Conservation (phyloP, 2,329 filamentous ascomycete species). For the Hymenoscyphus linearis region DNA sequence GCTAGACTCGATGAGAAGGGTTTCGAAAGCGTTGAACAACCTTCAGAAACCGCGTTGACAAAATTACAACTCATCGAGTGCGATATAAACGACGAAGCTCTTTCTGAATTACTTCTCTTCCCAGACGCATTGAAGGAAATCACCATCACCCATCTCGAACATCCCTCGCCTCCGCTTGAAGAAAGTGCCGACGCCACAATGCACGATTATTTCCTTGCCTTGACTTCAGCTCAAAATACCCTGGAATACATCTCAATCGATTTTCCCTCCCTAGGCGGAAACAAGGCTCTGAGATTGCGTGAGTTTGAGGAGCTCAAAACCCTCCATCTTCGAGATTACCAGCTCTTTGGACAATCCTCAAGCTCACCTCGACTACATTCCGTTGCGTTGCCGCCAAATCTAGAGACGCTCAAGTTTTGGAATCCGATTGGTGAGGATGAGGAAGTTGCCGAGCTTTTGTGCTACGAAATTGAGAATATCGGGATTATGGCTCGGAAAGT, state of each 20-base stretch:
- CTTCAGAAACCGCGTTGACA: conserved; percentile 41
- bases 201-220: conserved; percentile 42
- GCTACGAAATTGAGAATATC: conserved; percentile 37
- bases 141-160: conserved; percentile 41
- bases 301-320: conserved; percentile 39
- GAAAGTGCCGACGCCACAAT: conserved; percentile 42
- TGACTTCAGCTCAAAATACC: conserved; percentile 38
- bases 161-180: conserved; percentile 39
- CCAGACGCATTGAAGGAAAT: conserved; percentile 42
- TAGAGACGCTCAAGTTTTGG: conserved; percentile 43
- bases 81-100: conserved; percentile 43
- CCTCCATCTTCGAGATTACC: conserved; percentile 42
- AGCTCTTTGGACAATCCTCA: conserved; percentile 40
- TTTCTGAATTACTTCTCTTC: conserved; percentile 39
- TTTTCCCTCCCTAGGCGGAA: conserved; percentile 36
- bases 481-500: conserved; percentile 35
- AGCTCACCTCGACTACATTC: conserved; percentile 40
- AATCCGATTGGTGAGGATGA: conserved; percentile 42
- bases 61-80: conserved; percentile 44
- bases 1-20: conserved; percentile 43
- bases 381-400: conserved; percentile 41
- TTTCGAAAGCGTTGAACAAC: conserved; percentile 44
- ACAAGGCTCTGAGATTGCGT: conserved; percentile 39
- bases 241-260: conserved; percentile 43
- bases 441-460: conserved; percentile 42